Evolutionary conservation across 345 rosid species (phyloP), one percentile per base, ranked within the genome.

Genomic region (Citrus medica): DNA sequence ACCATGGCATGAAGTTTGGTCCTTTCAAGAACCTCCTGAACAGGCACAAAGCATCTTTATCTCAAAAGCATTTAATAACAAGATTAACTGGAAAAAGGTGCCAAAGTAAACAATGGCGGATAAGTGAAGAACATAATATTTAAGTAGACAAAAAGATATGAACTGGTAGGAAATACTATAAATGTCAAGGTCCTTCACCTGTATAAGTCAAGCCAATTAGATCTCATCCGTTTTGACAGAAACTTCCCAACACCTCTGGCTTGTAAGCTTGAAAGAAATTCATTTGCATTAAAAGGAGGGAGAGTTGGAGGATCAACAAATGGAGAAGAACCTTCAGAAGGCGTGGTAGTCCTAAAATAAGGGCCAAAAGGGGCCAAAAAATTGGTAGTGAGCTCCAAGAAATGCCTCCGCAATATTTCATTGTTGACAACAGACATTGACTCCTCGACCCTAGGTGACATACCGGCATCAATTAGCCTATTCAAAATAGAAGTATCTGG

Each of bases 331-430:
- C 93, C 98, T 90, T 94, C 97, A 19, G 92, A 84, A 83, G 99
- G 98, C 21, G 95, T 84, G 59, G 83, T 91, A 69, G 87, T 86
- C 81, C 87, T 88, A 73, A 94, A 90, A 76, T 89, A 96, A 58
- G 99, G 99, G 56, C 98, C 98, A 88, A 96, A 96, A 73, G 99
- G 98, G 28, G 99, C 91, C 87, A 96, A 88, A 79, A 96, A 92
- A 84, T 96, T 96, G 68, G 98, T 92, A 16, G 99, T 94, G 27
- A 96, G 97, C 85, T 94, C 99, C 90, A 94, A 86, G 89, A 96
- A 96, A 86, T 96, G 99, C 76, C 99, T 87, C 27, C 98, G 90
- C 74, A 96, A 80, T 80, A 96, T 94, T 87, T 96, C 98, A 76
- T 96, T 96, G 81, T 96, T 96, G 78, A 96, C 99, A 38, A 96